Percentiles rank a stretch among this genome's conserved stretches.
Evolutionary conservation across 805 yeast genomes (phyloP).

Genomic region (Jamesozyma spencerorum): DNA sequence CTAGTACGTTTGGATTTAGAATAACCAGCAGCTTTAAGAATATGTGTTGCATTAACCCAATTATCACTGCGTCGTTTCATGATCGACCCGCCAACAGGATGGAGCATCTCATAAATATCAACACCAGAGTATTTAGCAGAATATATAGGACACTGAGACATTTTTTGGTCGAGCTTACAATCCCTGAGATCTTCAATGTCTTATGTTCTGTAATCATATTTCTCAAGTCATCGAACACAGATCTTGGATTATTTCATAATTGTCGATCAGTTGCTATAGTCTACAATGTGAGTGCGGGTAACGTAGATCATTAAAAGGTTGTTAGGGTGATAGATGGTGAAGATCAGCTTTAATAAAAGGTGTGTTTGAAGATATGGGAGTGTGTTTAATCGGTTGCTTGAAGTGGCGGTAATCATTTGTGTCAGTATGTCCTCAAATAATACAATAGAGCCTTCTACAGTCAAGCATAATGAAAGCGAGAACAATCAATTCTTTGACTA

Average conservation of each 20-base stretch:
- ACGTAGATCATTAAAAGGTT: background rate
- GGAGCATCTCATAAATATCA: constrained; percentile 71
- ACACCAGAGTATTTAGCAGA: constrained; percentile 75
- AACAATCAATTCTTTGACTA: no score
- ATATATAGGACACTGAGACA: constrained; percentile 34
- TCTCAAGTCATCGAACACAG: no score
- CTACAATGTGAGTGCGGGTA: background rate
- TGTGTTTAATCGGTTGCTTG: no score
- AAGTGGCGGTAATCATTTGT: no score
- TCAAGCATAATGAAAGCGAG: no score
- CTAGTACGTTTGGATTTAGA: constrained; percentile 92
- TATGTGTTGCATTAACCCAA: constrained; percentile 93
- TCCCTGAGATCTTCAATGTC: background rate
- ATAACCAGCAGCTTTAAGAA: constrained; percentile 83
- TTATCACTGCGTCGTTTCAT: constrained; percentile 72
- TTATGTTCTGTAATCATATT: no score
- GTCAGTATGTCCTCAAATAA: no score
- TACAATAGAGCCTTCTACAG: no score
- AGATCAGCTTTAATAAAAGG: no score
- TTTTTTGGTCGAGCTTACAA: background rate
- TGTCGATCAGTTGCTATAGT: no score
- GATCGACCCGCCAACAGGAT: constrained; percentile 53
- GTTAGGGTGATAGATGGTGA: background rate
- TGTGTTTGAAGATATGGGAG: no score
- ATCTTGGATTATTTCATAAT: no score